A percentile compares a stretch with the other conserved stretches of the same genome.
phyloP scores from a whole-genome alignment of 1,139 yeast genomes.

The Lodderomyces orthopsilosis region DNA sequence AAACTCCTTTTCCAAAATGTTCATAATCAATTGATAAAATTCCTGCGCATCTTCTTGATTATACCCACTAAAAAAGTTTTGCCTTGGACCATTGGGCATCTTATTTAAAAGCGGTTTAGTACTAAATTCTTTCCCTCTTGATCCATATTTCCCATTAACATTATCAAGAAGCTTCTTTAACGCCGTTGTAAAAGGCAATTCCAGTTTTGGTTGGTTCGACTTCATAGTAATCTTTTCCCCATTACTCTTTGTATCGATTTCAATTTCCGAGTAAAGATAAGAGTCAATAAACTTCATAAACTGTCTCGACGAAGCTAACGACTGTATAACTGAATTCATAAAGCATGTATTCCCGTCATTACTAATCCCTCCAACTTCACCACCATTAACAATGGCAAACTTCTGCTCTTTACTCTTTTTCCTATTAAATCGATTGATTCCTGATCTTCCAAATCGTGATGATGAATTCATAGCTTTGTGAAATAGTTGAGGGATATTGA shows the following conservation, averaged over 20 bases:
- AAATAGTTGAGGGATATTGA: slow-evolving; percentile 15
- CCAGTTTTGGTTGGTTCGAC: slow-evolving; percentile 26
- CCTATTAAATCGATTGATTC: slow-evolving; percentile 13
- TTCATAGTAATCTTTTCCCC: slow-evolving; percentile 21
- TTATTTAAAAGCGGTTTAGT: slow-evolving; percentile 63
- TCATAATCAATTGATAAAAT: slow-evolving; percentile 78
- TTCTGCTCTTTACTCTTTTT: slow-evolving; percentile 26
- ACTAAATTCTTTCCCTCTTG: slow-evolving; percentile 57
- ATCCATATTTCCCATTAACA: slow-evolving; percentile 57
- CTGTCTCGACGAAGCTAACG: slow-evolving; percentile 72
- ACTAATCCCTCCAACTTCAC: slow-evolving; percentile 76
- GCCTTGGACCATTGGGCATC: slow-evolving; percentile 79
- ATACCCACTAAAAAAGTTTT: slow-evolving; percentile 73
- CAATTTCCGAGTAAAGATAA: slow-evolving; percentile 31
- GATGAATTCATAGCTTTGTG: slow-evolving; percentile 18
- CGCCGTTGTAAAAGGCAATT: slow-evolving; percentile 51
- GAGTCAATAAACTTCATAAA: slow-evolving; percentile 56
- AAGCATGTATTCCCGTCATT: slow-evolving; percentile 94
- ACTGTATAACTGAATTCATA: slow-evolving; percentile 86
- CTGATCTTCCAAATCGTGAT: slow-evolving; percentile 11
- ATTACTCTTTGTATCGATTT: slow-evolving; percentile 20
- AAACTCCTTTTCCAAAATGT: slow-evolving; percentile 67
- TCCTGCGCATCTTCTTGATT: slow-evolving; percentile 96
- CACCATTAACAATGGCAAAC: slow-evolving; percentile 55
- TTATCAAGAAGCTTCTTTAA: slow-evolving; percentile 49